phyloP scores from a whole-genome alignment of 306 rosid species.

The Benincasa hispida region DNA sequence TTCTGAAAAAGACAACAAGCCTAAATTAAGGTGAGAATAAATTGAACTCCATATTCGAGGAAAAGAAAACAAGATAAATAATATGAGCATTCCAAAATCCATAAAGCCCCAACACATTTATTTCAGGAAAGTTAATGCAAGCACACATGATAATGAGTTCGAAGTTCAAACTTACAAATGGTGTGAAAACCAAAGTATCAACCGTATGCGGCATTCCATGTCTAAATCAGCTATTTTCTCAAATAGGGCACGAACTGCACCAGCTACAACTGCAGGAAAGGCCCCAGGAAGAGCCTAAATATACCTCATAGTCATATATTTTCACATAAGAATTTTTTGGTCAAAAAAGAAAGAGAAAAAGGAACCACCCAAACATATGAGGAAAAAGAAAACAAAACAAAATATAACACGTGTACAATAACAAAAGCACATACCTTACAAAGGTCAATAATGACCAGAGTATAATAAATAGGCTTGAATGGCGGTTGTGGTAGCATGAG shows the following conservation, averaged over 20 bases:
- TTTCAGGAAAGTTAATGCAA: not conserved
- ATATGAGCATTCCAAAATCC: not conserved
- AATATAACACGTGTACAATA: conserved; percentile 1
- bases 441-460: conserved; percentile 86
- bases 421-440: conserved; percentile 61
- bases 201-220: conserved; percentile 95
- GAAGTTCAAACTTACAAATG: conserved; percentile 61
- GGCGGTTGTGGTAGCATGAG: conserved; percentile 95
- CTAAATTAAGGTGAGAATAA: not conserved
- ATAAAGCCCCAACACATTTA: not conserved
- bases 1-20: not conserved
- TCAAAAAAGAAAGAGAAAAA: not conserved
- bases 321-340: not conserved
- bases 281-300: conserved; percentile 99
- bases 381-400: conserved; percentile 1
- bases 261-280: conserved; percentile 96
- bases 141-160: not conserved
- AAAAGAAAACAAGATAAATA: not conserved
- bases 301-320: conserved; percentile 18
- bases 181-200: conserved; percentile 97
- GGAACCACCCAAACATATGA: not conserved
- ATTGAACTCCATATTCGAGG: not conserved
- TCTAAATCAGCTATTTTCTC: conserved; percentile 89
- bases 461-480: conserved; percentile 81
- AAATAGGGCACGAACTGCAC: conserved; percentile 91